These are phyloP conservation scores for Firmiana major DNA, from an alignment of 345 rosid species.

Conservation along the genomic window DNA sequence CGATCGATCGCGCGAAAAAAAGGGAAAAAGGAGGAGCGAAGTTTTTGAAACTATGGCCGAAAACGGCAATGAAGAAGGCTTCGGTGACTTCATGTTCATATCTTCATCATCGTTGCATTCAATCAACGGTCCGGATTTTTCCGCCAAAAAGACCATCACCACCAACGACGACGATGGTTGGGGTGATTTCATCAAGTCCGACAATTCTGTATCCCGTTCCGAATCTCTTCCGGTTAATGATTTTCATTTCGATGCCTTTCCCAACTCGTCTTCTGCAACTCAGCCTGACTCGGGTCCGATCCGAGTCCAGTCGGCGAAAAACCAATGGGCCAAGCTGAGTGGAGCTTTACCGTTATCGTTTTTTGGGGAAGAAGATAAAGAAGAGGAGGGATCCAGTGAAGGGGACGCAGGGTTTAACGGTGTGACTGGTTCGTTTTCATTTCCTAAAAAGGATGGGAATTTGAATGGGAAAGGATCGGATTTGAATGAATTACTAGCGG, in stretches of 20 bases:
- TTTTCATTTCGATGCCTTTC: slow-evolving; percentile 8
- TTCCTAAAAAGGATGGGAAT: slow-evolving; percentile 21
- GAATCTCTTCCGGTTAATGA: slow-evolving; percentile 25
- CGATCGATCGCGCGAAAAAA: slow-evolving; percentile 11
- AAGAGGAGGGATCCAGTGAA: slow-evolving; percentile 36
- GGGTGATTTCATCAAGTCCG: slow-evolving; percentile 66
- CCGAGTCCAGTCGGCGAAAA: slow-evolving; percentile 28
- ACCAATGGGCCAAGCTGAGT: slow-evolving; percentile 37
- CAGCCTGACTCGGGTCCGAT: slow-evolving; percentile 32
- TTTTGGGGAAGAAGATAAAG: slow-evolving; percentile 63
- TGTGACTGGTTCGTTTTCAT: slow-evolving; percentile 20
- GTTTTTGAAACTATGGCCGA: slow-evolving; percentile 25
- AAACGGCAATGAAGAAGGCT: slow-evolving; percentile 45
- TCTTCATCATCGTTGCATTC: slow-evolving; percentile 14
- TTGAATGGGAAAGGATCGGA: slow-evolving; percentile 23
- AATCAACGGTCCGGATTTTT: slow-evolving; percentile 39
- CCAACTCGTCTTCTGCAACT: slow-evolving; percentile 6
- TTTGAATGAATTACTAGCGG: slow-evolving; percentile 40
- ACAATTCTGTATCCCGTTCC: slow-evolving; percentile 17
- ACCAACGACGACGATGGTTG: slow-evolving; percentile 55
- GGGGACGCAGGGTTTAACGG: slow-evolving; percentile 29
- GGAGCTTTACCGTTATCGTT: slow-evolving; percentile 87
- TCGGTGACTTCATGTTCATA: slow-evolving; percentile 50
- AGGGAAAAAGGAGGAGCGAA: not conserved
- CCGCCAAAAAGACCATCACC: not conserved